A percentile compares a stretch with the other conserved stretches of the same genome.
Evolutionary conservation across 208 protist genomes (phyloP).

Genomic region (Trypanosoma cruzi): DNA sequence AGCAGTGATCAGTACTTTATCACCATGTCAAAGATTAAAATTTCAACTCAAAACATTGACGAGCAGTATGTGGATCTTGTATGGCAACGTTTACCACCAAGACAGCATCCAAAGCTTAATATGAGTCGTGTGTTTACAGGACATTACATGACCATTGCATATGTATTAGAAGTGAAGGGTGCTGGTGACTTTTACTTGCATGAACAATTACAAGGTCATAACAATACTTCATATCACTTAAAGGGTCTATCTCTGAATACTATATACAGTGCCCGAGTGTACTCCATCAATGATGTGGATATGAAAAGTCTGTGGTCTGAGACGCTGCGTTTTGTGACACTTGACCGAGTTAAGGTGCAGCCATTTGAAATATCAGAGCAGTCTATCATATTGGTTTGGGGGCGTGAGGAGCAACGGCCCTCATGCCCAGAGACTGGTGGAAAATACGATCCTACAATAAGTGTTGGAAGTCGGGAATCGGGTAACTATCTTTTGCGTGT

Average conservation of each 20-base stretch:
- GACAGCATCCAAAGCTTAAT: constrained; percentile 13
- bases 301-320: constrained; percentile 70
- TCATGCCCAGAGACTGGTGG: not conserved
- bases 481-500: constrained; percentile 39
- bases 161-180: constrained; percentile 64
- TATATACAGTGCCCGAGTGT: constrained; percentile 60
- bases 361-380: constrained; percentile 78
- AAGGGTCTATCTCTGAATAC: constrained; percentile 56
- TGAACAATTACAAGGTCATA: constrained; percentile 23
- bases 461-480: constrained; percentile 30
- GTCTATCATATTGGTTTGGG: constrained; percentile 69
- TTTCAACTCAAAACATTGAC: constrained; percentile 51
- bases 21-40: constrained; percentile 66
- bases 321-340: constrained; percentile 60
- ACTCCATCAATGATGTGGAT: constrained; percentile 59
- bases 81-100: constrained; percentile 54
- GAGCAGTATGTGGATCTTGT: constrained; percentile 71
- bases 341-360: constrained; percentile 53
- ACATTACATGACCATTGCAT: constrained; percentile 39
- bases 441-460: constrained; percentile 26
- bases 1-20: constrained; percentile 63
- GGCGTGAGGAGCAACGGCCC: constrained; percentile 56
- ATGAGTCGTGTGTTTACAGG: constrained; percentile 43
- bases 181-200: constrained; percentile 31
- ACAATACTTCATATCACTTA: constrained; percentile 41